Evolutionary conservation across 768 basidiomycete genomes (phyloP).

Genomic region (Solioccasus polychromus): DNA sequence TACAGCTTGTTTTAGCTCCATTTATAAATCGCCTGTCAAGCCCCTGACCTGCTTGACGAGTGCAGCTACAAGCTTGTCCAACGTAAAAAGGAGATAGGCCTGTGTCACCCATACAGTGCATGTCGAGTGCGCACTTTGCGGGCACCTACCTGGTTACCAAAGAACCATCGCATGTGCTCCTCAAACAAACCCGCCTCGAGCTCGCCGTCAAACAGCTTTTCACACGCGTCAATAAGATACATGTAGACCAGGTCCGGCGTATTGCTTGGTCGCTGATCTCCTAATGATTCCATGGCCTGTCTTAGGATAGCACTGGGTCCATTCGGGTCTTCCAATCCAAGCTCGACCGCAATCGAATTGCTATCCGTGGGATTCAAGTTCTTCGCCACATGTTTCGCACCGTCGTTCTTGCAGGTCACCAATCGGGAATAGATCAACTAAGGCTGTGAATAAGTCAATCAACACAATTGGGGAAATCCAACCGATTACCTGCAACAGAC

Average conservation of each 20-base stretch:
- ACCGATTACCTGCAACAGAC: constrained; percentile 73
- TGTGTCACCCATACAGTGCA: constrained; percentile 48
- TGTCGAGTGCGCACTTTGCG: not conserved
- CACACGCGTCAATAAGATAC: constrained; percentile 86
- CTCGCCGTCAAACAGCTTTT: constrained; percentile 91
- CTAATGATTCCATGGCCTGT: constrained; percentile 62
- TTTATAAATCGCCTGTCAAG: not conserved
- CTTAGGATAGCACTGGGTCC: constrained; percentile 64
- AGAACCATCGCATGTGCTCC: constrained; percentile 94
- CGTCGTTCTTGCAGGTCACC: constrained; percentile 79
- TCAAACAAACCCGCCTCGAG: constrained; percentile 91
- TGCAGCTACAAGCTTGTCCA: constrained; percentile 88
- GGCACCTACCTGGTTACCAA: constrained; percentile 71
- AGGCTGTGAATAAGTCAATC: constrained; percentile 4
- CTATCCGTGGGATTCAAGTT: constrained; percentile 64
- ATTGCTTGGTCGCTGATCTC: constrained; percentile 44
- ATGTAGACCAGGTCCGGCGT: constrained; percentile 74
- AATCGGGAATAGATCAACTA: constrained; percentile 90
- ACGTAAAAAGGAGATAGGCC: constrained; percentile 89
- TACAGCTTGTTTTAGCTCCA: constrained; percentile 29
- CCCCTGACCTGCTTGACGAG: constrained; percentile 82
- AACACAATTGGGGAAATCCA: constrained; percentile 2
- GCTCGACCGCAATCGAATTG: constrained; percentile 78
- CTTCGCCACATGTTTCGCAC: constrained; percentile 63
- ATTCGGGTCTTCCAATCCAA: constrained; percentile 84